Evolutionary conservation across 768 basidiomycete species (phyloP), one percentile per base, ranked within the genome.

Genomic region (Cubamyces lactineus): DNA sequence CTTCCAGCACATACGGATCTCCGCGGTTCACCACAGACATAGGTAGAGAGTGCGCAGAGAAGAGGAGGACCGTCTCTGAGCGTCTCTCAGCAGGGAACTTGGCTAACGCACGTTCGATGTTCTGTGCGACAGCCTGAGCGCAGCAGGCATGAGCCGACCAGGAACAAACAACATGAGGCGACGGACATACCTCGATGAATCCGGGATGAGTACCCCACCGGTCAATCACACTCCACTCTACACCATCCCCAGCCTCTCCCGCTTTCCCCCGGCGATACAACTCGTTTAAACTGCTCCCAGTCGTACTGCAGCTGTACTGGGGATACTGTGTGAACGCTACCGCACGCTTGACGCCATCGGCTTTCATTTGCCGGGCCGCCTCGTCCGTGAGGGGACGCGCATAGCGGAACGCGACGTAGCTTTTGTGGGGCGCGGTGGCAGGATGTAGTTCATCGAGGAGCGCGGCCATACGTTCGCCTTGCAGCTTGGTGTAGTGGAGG

Each of bases 21-120:
- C 97, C 97, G 68, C 97, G 94, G 79, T 98, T 98, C 64, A 98
- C 94, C 65, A 98, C 93, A 5, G 94, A 96, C 87, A 99, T 93
- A 26, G 97, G 97, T 43, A 99, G 79, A 7, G 97, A 98, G 71
- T 99, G 97, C 3, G 97, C 97, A 1, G 96, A 98, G 78, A 98
- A 98, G 57, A 98, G 81, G 38, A 99, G 74, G 19, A 96, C 91
- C 13, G 86, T 87, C 12, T 92, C 83, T 39, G 86, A 79, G 42
- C 96, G 86, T 70, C 78, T 80, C 53, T 86, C 84, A 53, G 80
- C 81, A 3, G 92, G 81, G 73, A 94, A 98, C 70, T 90, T 88
- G 45, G 81, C 80, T 15, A 99, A 82, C 1, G 95, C 88, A 8
- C 83, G 82, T 74, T 92, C 87, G 65, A 98, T 86, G 68, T 92